Conservation (phyloP, 2,329 filamentous ascomycete species). For the Iodosphaeria phyllophila region DNA sequence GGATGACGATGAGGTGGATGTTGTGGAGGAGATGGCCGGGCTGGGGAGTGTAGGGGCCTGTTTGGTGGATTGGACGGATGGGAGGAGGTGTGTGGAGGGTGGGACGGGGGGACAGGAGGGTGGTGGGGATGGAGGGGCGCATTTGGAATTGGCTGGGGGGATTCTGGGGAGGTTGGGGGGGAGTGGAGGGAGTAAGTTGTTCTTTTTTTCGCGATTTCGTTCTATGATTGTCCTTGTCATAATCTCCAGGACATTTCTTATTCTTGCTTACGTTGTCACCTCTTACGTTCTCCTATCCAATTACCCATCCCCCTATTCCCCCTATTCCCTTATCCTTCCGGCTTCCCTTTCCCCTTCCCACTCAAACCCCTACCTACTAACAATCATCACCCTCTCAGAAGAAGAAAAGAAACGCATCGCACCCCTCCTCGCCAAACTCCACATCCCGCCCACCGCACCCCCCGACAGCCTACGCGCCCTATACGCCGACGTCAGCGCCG, state of each 20-base stretch:
- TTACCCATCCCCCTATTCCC: no score
- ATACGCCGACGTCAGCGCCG: constrained; percentile 38
- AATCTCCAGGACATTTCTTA: no score
- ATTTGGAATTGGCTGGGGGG: constrained; percentile 59
- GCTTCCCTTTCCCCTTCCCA: not conserved
- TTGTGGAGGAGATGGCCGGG: constrained; percentile 61
- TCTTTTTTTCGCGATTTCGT: not conserved
- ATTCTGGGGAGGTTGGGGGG: constrained; percentile 58
- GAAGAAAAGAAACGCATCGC: constrained; percentile 76
- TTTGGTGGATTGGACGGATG: constrained; percentile 88
- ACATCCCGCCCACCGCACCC: constrained; percentile 49
- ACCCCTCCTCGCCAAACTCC: constrained; percentile 63
- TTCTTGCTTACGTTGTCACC: no score
- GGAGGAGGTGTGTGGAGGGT: constrained; percentile 66
- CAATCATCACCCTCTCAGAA: constrained; percentile 24
- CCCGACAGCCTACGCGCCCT: constrained; percentile 37
- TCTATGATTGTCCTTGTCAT: no score
- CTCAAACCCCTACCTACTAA: constrained; percentile 10
- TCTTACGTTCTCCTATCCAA: no score
- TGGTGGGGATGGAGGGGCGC: constrained; percentile 56
- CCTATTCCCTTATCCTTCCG: no score
- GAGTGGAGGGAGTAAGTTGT: constrained; percentile 43
- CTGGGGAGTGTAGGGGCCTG: constrained; percentile 64
- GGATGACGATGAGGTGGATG: constrained; percentile 61
- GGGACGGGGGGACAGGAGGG: constrained; percentile 41